Evolutionary conservation across 2,329 filamentous ascomycete species (phyloP).

Genomic region (Colletotrichum abscissum): DNA sequence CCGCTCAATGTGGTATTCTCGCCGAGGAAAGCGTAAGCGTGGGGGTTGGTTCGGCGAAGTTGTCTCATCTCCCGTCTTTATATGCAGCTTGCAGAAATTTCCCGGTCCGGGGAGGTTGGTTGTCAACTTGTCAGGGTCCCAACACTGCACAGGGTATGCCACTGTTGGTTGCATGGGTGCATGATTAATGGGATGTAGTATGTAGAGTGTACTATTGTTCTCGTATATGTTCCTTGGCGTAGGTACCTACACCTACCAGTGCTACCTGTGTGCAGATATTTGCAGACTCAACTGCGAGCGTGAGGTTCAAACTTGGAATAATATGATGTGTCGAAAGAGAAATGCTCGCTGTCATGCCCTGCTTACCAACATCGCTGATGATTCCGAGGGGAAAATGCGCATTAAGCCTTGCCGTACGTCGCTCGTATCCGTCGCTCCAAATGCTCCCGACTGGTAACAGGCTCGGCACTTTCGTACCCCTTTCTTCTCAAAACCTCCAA

Average conservation of each 20-base stretch:
- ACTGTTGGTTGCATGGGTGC: background rate
- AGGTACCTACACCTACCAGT: background rate
- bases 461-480: conserved; percentile 26
- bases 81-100: background rate
- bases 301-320: background rate
- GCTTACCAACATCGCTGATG: too few species aligned
- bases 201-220: background rate
- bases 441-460: conserved; percentile 33
- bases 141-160: background rate
- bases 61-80: background rate
- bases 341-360: background rate
- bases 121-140: background rate
- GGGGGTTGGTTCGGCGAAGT: background rate
- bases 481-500: conserved; percentile 31
- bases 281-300: background rate
- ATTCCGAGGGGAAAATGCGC: background rate
- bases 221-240: background rate
- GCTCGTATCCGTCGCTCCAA: conserved; percentile 31
- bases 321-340: background rate
- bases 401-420: conserved; percentile 17
- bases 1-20: conserved; percentile 27
- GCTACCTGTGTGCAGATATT: background rate
- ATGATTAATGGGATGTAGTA: background rate
- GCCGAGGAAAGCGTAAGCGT: background rate
- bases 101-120: background rate